Conservation (phyloP, 306 rosid genomes). For the Rubus idaeus region DNA sequence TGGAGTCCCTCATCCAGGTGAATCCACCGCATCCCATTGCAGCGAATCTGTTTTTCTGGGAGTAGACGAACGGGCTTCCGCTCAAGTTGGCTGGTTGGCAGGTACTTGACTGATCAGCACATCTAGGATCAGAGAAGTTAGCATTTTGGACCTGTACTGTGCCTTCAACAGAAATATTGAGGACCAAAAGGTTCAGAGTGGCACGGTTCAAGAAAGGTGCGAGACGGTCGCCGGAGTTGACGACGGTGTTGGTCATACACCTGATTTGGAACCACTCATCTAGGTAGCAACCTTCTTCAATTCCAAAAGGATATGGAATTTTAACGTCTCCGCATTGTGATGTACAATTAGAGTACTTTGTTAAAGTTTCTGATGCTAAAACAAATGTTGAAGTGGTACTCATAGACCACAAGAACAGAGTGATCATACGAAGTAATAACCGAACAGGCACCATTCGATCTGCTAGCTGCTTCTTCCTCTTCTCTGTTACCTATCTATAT, state of each 20-base stretch:
- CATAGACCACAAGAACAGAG: not conserved
- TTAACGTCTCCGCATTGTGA: not conserved
- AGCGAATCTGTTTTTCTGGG: not conserved
- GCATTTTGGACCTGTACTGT: not conserved
- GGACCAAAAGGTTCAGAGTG: not conserved
- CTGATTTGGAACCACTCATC: conserved; percentile 14
- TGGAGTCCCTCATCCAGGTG: not conserved
- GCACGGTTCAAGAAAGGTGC: not conserved
- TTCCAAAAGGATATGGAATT: conserved; percentile 20
- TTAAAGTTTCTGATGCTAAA: not conserved
- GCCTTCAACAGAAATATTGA: conserved; percentile 1
- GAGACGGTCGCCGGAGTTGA: too few relatives aligned
- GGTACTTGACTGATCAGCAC: too few relatives aligned
- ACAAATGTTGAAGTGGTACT: not conserved
- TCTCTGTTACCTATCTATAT: not conserved
- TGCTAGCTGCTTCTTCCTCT: not conserved
- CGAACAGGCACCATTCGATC: not conserved
- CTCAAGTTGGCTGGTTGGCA: not conserved
- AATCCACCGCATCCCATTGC: not conserved
- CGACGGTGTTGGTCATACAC: too few relatives aligned
- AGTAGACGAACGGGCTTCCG: not conserved
- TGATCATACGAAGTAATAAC: not conserved
- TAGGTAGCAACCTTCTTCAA: conserved; percentile 6
- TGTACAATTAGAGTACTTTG: conserved; percentile 15
- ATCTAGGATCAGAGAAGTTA: not conserved